Evolutionary conservation across 192 early-diverging fungal genomes (phyloP).

Genomic region (Diversispora epigaea): DNA sequence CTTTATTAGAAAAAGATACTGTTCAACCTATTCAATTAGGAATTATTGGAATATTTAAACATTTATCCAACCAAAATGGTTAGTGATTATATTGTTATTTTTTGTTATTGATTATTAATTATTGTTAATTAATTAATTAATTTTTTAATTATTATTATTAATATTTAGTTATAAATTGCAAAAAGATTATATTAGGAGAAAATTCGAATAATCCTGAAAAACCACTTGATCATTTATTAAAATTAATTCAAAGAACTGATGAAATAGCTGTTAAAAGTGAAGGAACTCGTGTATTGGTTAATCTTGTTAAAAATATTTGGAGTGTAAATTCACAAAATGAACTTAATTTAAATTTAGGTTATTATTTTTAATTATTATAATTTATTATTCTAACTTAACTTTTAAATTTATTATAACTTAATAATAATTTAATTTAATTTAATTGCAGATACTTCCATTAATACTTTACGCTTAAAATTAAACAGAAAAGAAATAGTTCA

Average conservation of each 20-base stretch:
- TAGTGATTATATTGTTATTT: constrained; percentile 5
- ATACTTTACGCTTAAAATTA: constrained; percentile 42
- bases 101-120: background rate
- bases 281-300: constrained; percentile 51
- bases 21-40: constrained; percentile 54
- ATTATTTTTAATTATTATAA: too few species aligned
- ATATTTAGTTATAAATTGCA: constrained; percentile 16
- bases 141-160: background rate
- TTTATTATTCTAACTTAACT: too few species aligned
- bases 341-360: background rate
- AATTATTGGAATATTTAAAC: constrained; percentile 56
- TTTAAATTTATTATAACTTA: background rate
- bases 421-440: background rate
- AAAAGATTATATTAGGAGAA: constrained; percentile 19
- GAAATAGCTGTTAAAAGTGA: constrained; percentile 56
- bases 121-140: background rate
- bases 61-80: constrained; percentile 47
- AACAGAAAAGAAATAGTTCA: constrained; percentile 38
- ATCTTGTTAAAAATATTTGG: constrained; percentile 54
- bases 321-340: constrained; percentile 28
- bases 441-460: constrained; percentile 32
- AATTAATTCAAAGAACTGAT: constrained; percentile 49
- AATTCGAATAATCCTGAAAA: background rate
- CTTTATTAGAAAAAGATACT: constrained; percentile 52
- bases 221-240: constrained; percentile 38